Conservation (phyloP, 768 basidiomycete species). For the Kwoniella bestiolae region DNA sequence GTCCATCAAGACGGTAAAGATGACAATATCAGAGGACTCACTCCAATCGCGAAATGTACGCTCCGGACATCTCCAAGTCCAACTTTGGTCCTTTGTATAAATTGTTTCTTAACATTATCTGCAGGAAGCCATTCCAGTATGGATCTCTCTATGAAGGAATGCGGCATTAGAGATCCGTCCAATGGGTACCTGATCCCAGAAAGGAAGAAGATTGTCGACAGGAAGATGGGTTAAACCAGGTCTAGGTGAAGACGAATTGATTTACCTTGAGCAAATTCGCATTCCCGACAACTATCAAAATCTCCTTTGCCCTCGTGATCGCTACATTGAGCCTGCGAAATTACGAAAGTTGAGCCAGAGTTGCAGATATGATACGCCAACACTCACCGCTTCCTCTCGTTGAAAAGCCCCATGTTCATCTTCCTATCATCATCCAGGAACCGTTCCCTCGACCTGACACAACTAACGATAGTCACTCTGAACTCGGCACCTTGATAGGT, state of each 20-base stretch:
- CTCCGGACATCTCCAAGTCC: slow-evolving; percentile 35
- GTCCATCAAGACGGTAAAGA: not conserved
- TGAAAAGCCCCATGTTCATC: slow-evolving; percentile 54
- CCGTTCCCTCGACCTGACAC: slow-evolving; percentile 43
- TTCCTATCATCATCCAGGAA: slow-evolving; percentile 52
- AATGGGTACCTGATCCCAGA: too few species aligned
- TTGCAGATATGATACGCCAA: too few species aligned
- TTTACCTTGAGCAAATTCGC: slow-evolving; percentile 45
- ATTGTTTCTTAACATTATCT: slow-evolving; percentile 49
- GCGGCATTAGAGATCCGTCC: too few species aligned
- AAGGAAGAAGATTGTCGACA: not conserved
- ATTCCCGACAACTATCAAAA: slow-evolving; percentile 57
- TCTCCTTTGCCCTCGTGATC: slow-evolving; percentile 58
- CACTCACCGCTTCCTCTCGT: slow-evolving; percentile 54
- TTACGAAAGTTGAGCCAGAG: too few species aligned
- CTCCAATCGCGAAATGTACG: slow-evolving; percentile 47
- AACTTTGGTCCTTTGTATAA: slow-evolving; percentile 40
- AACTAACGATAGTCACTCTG: slow-evolving; percentile 42
- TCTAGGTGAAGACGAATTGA: not conserved
- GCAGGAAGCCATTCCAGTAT: slow-evolving; percentile 55
- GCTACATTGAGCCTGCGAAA: slow-evolving; percentile 57
- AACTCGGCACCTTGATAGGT: slow-evolving; percentile 58
- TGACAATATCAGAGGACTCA: slow-evolving; percentile 28
- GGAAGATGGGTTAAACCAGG: not conserved
- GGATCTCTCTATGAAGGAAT: slow-evolving; percentile 46